Conservation (phyloP, 2,329 filamentous ascomycete genomes). For the Trichophyton mentagrophytes region DNA sequence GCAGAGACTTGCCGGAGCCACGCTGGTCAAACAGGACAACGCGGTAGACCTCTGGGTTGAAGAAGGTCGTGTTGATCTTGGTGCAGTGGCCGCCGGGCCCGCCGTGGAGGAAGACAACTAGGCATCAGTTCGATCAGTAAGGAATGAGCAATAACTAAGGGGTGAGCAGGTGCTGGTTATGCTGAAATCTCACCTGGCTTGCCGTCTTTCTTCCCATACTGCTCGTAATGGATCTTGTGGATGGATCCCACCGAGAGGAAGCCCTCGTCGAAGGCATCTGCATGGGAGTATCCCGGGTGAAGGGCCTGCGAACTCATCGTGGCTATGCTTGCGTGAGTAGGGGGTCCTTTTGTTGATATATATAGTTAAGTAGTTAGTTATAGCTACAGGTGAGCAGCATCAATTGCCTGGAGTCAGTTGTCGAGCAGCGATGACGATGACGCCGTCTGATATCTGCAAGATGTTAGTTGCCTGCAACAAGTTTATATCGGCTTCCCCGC, state of each 20-base stretch:
- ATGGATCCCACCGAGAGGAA: constrained; percentile 23
- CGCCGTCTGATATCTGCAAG: not conserved
- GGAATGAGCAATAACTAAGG: too few species aligned
- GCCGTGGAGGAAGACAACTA: constrained; percentile 34
- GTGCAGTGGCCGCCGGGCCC: constrained; percentile 31
- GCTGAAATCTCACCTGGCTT: constrained; percentile 22
- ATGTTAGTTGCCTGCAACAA: not conserved
- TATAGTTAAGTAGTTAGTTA: not conserved
- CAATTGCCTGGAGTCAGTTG: too few species aligned
- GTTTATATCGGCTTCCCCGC: not conserved
- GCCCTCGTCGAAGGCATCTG: constrained; percentile 23
- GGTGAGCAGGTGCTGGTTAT: too few species aligned
- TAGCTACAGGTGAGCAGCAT: not conserved
- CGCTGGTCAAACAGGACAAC: constrained; percentile 38
- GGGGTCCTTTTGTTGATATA: not conserved
- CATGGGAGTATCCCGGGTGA: constrained; percentile 20
- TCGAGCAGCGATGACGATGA: too few species aligned
- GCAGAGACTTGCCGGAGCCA: constrained; percentile 34
- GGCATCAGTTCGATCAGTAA: not conserved
- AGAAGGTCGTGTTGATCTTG: constrained; percentile 29
- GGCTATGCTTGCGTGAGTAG: not conserved
- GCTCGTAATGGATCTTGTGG: constrained; percentile 28
- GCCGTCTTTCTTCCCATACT: constrained; percentile 28
- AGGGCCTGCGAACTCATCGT: not conserved
- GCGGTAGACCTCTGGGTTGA: constrained; percentile 34